Conservation (phyloP, 768 basidiomycete species). For the Calocera viscosa region DNA sequence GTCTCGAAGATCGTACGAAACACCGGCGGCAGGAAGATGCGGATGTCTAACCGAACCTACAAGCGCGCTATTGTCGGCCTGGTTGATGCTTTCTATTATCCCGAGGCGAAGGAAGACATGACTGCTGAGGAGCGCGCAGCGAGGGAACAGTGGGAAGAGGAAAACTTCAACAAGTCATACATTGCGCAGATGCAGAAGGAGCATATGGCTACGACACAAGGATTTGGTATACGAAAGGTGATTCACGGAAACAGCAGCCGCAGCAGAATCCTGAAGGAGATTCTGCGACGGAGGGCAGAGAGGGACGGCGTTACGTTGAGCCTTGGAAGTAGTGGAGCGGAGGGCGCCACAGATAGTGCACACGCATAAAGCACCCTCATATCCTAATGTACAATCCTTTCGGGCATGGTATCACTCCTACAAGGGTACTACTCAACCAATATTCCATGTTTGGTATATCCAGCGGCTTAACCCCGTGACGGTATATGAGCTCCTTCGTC, state of each 20-base stretch:
- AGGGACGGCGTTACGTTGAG: slow-evolving; percentile 23
- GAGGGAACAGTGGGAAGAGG: slow-evolving; percentile 45
- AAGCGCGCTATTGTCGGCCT: slow-evolving; percentile 89
- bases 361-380: neutral
- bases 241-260: slow-evolving; percentile 31
- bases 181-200: slow-evolving; percentile 24
- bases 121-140: slow-evolving; percentile 36
- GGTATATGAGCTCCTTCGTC: slow-evolving; percentile 1
- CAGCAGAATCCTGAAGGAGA: slow-evolving; percentile 40
- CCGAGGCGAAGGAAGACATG: slow-evolving; percentile 71
- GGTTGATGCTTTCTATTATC: slow-evolving; percentile 88
- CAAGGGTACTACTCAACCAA: neutral
- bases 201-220: slow-evolving; percentile 26
- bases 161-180: slow-evolving; percentile 41
- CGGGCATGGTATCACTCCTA: neutral
- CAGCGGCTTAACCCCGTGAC: neutral
- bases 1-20: slow-evolving; percentile 40
- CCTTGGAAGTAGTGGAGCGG: neutral
- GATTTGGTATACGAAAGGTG: slow-evolving; percentile 25
- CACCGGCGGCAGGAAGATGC: slow-evolving; percentile 18
- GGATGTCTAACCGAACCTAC: slow-evolving; percentile 38
- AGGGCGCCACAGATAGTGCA: neutral
- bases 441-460: neutral
- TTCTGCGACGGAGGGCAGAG: slow-evolving; percentile 37
- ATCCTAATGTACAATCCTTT: neutral